Conservation (phyloP, 257 asterid genomes). For the Solanum rostratum region DNA sequence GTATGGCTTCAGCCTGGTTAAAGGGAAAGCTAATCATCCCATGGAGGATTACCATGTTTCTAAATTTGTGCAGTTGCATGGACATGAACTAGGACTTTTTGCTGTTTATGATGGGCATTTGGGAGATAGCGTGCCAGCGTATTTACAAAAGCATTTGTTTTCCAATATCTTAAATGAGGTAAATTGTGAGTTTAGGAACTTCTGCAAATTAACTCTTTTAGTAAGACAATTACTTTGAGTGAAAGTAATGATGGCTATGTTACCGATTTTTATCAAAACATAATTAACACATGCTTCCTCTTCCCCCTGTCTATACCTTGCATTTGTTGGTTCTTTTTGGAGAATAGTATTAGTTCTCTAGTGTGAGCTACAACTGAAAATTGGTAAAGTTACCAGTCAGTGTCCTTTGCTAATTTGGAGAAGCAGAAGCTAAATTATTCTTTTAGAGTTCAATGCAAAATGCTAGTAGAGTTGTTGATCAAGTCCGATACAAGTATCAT, state of each 20-base stretch:
- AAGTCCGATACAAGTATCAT: background rate
- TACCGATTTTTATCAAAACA: background rate
- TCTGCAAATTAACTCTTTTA: background rate
- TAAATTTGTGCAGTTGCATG: slow-evolving; percentile 48
- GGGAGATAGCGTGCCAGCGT: slow-evolving; percentile 86
- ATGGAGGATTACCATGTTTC: slow-evolving; percentile 98
- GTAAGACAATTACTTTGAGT: background rate
- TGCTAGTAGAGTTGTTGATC: background rate
- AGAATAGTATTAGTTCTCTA: background rate
- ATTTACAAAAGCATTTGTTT: slow-evolving; percentile 78
- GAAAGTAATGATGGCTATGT: background rate
- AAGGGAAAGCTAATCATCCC: slow-evolving; percentile 91
- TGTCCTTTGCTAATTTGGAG: background rate
- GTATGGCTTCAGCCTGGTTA: slow-evolving; percentile 69
- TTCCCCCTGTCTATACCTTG: background rate
- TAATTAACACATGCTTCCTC: background rate
- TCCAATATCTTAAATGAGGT: slow-evolving; percentile 85
- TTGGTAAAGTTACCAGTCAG: background rate
- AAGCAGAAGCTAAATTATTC: background rate
- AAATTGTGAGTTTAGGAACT: slow-evolving; percentile 3
- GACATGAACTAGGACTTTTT: slow-evolving; percentile 70
- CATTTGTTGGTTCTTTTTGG: background rate
- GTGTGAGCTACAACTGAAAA: background rate
- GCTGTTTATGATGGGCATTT: slow-evolving; percentile 88
- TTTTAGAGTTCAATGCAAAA: background rate